Evolutionary conservation across 2,329 filamentous ascomycete species (phyloP), one percentile per base, ranked within the genome.

Genomic region (Sporothrix curviconia): DNA sequence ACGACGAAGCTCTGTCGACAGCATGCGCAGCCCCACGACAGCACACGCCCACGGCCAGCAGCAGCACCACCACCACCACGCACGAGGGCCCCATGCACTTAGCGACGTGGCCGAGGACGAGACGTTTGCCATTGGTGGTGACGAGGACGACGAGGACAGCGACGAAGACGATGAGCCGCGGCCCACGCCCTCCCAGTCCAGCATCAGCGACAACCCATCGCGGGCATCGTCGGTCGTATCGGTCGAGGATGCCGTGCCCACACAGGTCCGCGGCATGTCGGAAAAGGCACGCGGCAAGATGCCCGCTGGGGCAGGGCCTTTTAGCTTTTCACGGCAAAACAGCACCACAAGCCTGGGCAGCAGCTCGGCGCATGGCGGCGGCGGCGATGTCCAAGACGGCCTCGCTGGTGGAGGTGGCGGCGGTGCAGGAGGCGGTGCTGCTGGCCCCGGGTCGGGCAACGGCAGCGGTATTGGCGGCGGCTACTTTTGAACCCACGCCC

Each of bases 261-360:
- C 85, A 19, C 92, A 96, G 68, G 70, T 95, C 30, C 83, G 90
- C 58, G 91, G 91, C 56, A 96, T 97, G 89, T 96, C 92, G 19
- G 94, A 97, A 71, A 99, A 97, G 70, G 94, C 94, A 15, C 80
- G 94, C 51, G 94, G 94, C 7, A 99, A 99, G 72, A 90, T 95
- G 84, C 94, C 92, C 28, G 90, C 89, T 12, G 88, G 89, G 1
- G 79, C 86, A 51, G 81, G 49, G 11, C 46, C 57, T 12, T 43
- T 83, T n/a, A 82, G 82, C 2, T 96, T 96, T 69, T 96, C 92
- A 0, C 80, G 92, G 17, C 91, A 96, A 67, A 96, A 94, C 67
- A 95, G 91, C 70, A 89, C 86, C 28, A 89, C 89, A 1, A 96
- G 90, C 66, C 77, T 96, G 36, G 82, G 78, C 58, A 84, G 84